Evolutionary conservation across 2,329 filamentous ascomycete species (phyloP).

Genomic region (Phyllosticta citriasiana): DNA sequence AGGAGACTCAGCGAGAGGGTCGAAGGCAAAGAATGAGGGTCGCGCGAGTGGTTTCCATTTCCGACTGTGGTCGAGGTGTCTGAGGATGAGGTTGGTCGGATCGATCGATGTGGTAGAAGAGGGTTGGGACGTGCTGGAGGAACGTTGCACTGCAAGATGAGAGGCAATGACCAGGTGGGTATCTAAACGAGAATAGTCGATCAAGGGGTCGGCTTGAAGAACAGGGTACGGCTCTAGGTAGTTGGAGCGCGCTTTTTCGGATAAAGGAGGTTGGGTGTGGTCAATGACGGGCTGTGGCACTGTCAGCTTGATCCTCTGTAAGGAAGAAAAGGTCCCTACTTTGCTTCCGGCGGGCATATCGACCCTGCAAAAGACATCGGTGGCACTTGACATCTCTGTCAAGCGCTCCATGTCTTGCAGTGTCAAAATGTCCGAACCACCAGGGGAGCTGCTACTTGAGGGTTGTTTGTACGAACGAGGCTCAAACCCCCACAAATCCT

Average conservation of each 20-base stretch:
- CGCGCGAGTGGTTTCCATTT: conserved; percentile 21
- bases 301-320: neutral
- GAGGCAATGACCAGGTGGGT: conserved; percentile 25
- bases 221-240: conserved; percentile 46
- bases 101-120: neutral
- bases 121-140: neutral
- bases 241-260: conserved; percentile 42
- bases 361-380: conserved; percentile 48
- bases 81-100: conserved; percentile 20
- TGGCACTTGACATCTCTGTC: conserved; percentile 49
- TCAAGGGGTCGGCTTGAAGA: conserved; percentile 40
- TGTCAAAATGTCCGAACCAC: neutral
- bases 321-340: neutral
- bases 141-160: conserved; percentile 15
- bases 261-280: conserved; percentile 49
- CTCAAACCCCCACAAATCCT: conserved; percentile 51
- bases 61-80: conserved; percentile 14
- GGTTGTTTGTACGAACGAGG: conserved; percentile 29
- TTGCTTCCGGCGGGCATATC: conserved; percentile 26
- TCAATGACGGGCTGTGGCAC: conserved; percentile 39
- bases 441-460: conserved; percentile 31
- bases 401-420: conserved; percentile 29
- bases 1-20: conserved; percentile 37
- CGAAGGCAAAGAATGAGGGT: conserved; percentile 40
- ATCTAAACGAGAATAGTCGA: conserved; percentile 35